Percentiles rank a stretch among this genome's conserved stretches.
These are phyloP conservation scores for Metarhizium brunneum DNA, from an alignment of 2,329 filamentous ascomycete species.

Conservation along the genomic window DNA sequence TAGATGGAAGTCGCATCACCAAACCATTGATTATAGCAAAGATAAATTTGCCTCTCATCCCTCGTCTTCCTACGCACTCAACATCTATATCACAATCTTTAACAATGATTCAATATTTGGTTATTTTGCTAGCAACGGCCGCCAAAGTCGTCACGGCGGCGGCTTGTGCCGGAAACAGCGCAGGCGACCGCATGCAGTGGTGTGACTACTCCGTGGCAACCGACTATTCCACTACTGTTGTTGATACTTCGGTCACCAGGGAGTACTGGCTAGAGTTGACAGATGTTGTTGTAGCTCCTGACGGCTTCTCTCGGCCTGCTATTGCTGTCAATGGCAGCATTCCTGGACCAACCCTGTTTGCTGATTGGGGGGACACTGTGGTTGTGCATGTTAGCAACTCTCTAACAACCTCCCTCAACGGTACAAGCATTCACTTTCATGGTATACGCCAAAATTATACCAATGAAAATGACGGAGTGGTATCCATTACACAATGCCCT, in stretches of 20 bases:
- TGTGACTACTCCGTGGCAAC: not conserved
- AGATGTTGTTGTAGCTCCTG: slow-evolving; percentile 31
- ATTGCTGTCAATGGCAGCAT: slow-evolving; percentile 46
- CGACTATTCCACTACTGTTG: slow-evolving; percentile 7
- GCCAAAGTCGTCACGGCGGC: too few relatives aligned
- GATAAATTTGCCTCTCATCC: too few relatives aligned
- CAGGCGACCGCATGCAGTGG: not conserved
- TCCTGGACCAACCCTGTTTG: slow-evolving; percentile 49
- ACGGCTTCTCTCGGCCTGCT: slow-evolving; percentile 29
- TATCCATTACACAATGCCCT: slow-evolving; percentile 38
- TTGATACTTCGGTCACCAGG: slow-evolving; percentile 38
- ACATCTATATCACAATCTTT: too few relatives aligned
- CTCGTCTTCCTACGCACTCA: too few relatives aligned
- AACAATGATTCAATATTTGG: too few relatives aligned
- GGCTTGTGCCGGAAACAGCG: not conserved
- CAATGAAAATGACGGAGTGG: slow-evolving; percentile 48
- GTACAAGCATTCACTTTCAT: slow-evolving; percentile 55
- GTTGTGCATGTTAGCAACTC: slow-evolving; percentile 45
- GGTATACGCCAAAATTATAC: slow-evolving; percentile 48
- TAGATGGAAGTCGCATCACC: too few relatives aligned
- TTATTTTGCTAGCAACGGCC: too few relatives aligned
- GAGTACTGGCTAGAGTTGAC: slow-evolving; percentile 38
- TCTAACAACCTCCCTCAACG: slow-evolving; percentile 33
- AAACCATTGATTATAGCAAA: too few relatives aligned
- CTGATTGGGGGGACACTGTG: slow-evolving; percentile 41